Base-by-base conservation (phyloP, 169 alveolate genomes). In the Eimeria necatrix region DNA sequence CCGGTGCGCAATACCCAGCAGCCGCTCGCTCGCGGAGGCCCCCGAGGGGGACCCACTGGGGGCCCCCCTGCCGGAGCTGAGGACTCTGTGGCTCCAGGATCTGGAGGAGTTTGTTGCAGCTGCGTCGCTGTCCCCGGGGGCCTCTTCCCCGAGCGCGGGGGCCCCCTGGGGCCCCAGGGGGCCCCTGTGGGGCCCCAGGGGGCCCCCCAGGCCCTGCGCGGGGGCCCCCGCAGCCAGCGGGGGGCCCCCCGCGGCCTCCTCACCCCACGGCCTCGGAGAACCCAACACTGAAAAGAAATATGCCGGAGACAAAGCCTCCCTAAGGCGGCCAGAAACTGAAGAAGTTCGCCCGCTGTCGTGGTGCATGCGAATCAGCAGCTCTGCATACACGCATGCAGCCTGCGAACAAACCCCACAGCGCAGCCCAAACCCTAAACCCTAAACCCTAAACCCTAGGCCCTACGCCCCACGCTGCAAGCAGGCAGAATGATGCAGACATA, bases 341-440 rank as follows among this genome's bases (percentile, higher is more conserved):
- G 64, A 8, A 46, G 52, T 16, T 8, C 53, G 53, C 53, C 32
- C 14, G 9, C 14, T 68, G 78, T n/a, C 78, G 12, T 68, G 78
- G 32, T 68, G n/a, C 78, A 68, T 68, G 32, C 78, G 78, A 68
- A 68, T 68, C 78, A 68, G 32, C 78, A 68, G n/a, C 78, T 68
- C 78, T 10, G 78, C 78, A 3, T 68, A 68, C 78, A 68, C 78
- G n/a, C 78, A 68, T 14, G 78, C 78, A 0, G 78, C 78, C 78
- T 68, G n/a, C 12, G 14, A n/a, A 12, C 78, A 16, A 68, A 68
- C 2, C 20, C 68, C 68, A 56, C 64, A 56, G 14, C 20, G 20
- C 68, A 56, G 4, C 68, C 0, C 0, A 56, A 56, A 56, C 78
- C 46, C 78, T n/a, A 68, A 68, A 71, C 48, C 48, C 51, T 22